These are phyloP conservation scores for Zygnema circumcarinatum DNA, from an alignment of 139 green algal genomes.

Conservation along the genomic window DNA sequence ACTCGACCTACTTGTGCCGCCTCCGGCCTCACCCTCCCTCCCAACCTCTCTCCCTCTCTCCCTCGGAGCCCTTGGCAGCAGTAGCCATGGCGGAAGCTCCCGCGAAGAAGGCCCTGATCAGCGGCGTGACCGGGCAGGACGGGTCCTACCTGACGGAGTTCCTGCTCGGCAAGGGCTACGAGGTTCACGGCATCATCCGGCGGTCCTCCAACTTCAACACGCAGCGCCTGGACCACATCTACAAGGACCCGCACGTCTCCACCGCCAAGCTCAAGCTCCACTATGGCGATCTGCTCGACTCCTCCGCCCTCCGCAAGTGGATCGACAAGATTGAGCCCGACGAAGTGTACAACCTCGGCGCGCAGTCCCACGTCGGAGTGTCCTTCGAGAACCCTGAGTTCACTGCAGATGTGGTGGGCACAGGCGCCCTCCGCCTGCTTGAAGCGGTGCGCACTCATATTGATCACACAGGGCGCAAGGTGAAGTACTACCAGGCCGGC, in stretches of 20 bases:
- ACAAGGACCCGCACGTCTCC: slow-evolving; percentile 48
- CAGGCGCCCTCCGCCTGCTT: slow-evolving; percentile 70
- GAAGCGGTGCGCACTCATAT: slow-evolving; percentile 72
- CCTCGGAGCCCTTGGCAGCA: slow-evolving; percentile 8
- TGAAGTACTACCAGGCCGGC: slow-evolving; percentile 80
- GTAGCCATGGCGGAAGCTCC: slow-evolving; percentile 42
- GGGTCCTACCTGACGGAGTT: slow-evolving; percentile 77
- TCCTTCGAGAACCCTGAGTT: slow-evolving; percentile 81
- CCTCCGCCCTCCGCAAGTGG: slow-evolving; percentile 56
- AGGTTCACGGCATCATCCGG: slow-evolving; percentile 76
- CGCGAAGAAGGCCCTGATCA: slow-evolving; percentile 70
- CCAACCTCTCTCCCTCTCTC: slow-evolving; percentile 4
- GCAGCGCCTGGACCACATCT: slow-evolving; percentile 71
- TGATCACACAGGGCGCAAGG: slow-evolving; percentile 44
- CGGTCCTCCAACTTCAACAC: slow-evolving; percentile 71
- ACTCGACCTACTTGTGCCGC: not conserved
- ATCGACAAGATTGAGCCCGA: slow-evolving; percentile 64
- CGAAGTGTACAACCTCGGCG: slow-evolving; percentile 84
- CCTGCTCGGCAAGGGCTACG: slow-evolving; percentile 75
- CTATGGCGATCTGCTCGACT: slow-evolving; percentile 76
- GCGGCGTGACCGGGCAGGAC: slow-evolving; percentile 76
- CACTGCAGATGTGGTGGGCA: slow-evolving; percentile 71
- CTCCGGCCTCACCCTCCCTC: not conserved
- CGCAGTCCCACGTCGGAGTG: slow-evolving; percentile 76
- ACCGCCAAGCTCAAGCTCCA: slow-evolving; percentile 57